A percentile compares a stretch with the other conserved stretches of the same genome.
Conservation (phyloP, 2,329 filamentous ascomycete genomes). For the Colletotrichum sp. region DNA sequence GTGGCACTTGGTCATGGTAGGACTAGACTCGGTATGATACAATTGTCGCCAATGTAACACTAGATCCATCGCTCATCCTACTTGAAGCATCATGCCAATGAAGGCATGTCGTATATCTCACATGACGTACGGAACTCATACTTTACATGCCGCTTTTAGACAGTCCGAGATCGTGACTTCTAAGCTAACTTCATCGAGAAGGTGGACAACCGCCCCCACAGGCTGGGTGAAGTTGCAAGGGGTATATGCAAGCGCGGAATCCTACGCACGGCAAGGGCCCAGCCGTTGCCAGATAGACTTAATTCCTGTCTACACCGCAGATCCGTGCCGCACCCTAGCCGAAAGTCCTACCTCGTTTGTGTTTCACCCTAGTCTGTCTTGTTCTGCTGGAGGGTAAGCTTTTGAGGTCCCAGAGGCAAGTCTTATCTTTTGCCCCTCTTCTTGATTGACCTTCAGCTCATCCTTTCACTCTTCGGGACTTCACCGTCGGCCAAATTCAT, state of each 20-base stretch:
- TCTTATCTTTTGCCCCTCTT: neutral
- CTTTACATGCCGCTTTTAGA: neutral
- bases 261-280: neutral
- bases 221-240: neutral
- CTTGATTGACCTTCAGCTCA: neutral
- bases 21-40: neutral
- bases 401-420: neutral
- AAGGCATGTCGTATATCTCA: neutral
- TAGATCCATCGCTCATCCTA: neutral
- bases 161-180: neutral
- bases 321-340: neutral
- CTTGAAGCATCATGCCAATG: neutral
- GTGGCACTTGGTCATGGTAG: neutral
- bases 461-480: neutral
- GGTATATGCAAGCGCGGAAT: neutral
- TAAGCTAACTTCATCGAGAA: slow-evolving; percentile 2
- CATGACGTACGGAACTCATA: neutral
- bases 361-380: neutral
- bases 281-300: neutral
- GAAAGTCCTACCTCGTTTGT: neutral
- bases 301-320: neutral
- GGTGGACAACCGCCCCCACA: neutral
- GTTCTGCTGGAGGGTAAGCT: neutral
- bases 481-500: neutral
- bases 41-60: neutral